phyloP scores from a whole-genome alignment of 2,329 filamentous ascomycete species.

The Alternaria sp. region DNA sequence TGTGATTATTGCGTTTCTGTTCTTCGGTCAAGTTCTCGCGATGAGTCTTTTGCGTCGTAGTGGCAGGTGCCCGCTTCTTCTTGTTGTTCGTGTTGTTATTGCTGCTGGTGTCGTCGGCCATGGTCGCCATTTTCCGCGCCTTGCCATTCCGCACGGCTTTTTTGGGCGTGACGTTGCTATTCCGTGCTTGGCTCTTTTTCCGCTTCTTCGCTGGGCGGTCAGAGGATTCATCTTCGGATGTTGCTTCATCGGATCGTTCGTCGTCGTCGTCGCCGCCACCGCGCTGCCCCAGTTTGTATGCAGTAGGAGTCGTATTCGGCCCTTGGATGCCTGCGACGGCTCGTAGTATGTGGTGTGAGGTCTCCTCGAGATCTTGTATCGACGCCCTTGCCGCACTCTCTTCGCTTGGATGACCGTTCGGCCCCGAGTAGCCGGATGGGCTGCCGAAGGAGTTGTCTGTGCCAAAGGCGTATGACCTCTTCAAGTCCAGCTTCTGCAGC shows the following conservation, averaged over 20 bases:
- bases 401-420: conserved; percentile 34
- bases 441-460: conserved; percentile 50
- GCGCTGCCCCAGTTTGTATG: conserved; percentile 12
- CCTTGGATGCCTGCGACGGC: conserved; percentile 17
- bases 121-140: conserved; percentile 31
- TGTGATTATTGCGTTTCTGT: conserved; percentile 87
- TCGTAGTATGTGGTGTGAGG: conserved; percentile 26
- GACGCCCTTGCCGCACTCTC: conserved; percentile 36
- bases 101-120: conserved; percentile 18
- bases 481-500: conserved; percentile 29
- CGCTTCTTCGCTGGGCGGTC: conserved; percentile 34
- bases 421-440: conserved; percentile 35
- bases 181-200: conserved; percentile 30
- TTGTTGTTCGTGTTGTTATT: conserved; percentile 31
- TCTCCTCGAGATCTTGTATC: conserved; percentile 33
- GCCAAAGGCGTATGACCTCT: conserved; percentile 47
- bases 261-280: conserved; percentile 40
- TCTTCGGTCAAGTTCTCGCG: conserved; percentile 74
- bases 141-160: conserved; percentile 36
- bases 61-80: conserved; percentile 39
- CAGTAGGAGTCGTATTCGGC: conserved; percentile 17
- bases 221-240: conserved; percentile 34
- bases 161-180: conserved; percentile 19
- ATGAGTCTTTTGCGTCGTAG: conserved; percentile 38
- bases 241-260: conserved; percentile 36